Evolutionary conservation across 2,329 filamentous ascomycete genomes (phyloP).

Genomic region (Arthroderma sp.): DNA sequence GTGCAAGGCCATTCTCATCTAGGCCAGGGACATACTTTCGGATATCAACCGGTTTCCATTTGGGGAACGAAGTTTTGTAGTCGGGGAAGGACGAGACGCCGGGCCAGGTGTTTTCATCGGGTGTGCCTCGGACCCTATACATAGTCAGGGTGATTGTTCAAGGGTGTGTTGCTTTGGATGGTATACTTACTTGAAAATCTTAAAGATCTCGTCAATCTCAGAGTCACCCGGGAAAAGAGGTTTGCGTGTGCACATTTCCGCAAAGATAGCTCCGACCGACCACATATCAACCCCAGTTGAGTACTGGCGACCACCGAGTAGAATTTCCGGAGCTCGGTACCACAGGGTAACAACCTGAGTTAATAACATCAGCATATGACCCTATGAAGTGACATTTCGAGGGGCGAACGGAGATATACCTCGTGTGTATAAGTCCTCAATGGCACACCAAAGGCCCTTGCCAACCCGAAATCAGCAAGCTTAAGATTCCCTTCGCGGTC

Average conservation of each 20-base stretch:
- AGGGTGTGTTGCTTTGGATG: too few relatives aligned
- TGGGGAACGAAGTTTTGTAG: conserved; percentile 84
- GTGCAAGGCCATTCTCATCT: conserved; percentile 44
- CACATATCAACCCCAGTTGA: conserved; percentile 94
- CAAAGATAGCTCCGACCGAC: conserved; percentile 89
- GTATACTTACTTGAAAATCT: conserved; percentile 64
- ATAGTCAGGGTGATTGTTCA: conserved; percentile 10
- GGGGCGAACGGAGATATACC: conserved; percentile 26
- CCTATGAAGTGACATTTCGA: neutral
- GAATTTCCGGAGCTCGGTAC: conserved; percentile 84
- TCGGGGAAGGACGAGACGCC: conserved; percentile 91
- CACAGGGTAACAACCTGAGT: conserved; percentile 71
- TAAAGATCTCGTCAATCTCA: conserved; percentile 89
- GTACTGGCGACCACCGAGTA: conserved; percentile 81
- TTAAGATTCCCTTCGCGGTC: conserved; percentile 89
- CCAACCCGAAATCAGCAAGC: conserved; percentile 94
- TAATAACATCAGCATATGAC: neutral
- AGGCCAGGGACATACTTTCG: conserved; percentile 56
- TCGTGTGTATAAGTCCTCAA: conserved; percentile 88
- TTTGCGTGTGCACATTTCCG: conserved; percentile 91
- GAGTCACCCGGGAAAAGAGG: conserved; percentile 86
- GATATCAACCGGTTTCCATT: conserved; percentile 64
- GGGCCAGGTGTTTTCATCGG: conserved; percentile 69
- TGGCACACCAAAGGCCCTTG: conserved; percentile 82
- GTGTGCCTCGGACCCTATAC: conserved; percentile 62